These are phyloP conservation scores for Magnaporthiopsis poae DNA, from an alignment of 2,329 filamentous ascomycete genomes.

Conservation along the genomic window DNA sequence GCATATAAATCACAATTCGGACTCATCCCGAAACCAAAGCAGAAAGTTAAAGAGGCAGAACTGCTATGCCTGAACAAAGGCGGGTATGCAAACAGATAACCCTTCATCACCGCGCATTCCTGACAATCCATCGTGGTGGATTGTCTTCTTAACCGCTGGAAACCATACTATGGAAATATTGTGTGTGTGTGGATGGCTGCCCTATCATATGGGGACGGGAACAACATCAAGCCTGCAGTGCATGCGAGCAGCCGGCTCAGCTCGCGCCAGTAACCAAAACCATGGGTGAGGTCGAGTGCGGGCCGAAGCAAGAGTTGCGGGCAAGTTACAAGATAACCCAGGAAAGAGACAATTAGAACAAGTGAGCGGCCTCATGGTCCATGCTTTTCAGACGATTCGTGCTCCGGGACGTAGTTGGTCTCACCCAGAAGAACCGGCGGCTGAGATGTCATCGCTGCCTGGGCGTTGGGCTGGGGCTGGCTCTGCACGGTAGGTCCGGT, in stretches of 20 bases:
- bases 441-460: slow-evolving; percentile 48
- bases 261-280: background rate
- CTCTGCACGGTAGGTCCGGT: slow-evolving; percentile 47
- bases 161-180: background rate
- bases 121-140: background rate
- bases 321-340: background rate
- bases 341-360: background rate
- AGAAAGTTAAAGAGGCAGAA: background rate
- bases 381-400: slow-evolving; percentile 31
- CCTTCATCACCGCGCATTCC: background rate
- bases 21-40: background rate
- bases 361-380: background rate
- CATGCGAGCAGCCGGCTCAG: background rate
- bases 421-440: slow-evolving; percentile 53
- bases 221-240: background rate
- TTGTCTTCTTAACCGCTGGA: background rate
- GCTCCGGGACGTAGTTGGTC: slow-evolving; percentile 60
- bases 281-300: too few relatives aligned
- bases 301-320: too few relatives aligned
- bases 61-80: background rate
- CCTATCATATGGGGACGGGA: too few relatives aligned
- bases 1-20: background rate
- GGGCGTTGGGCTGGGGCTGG: slow-evolving; percentile 43
- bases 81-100: background rate
- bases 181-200: background rate